A percentile compares a stretch with the other conserved stretches of the same genome.
phyloP scores from a whole-genome alignment of 345 rosid genomes.

The Boechera stricta region DNA sequence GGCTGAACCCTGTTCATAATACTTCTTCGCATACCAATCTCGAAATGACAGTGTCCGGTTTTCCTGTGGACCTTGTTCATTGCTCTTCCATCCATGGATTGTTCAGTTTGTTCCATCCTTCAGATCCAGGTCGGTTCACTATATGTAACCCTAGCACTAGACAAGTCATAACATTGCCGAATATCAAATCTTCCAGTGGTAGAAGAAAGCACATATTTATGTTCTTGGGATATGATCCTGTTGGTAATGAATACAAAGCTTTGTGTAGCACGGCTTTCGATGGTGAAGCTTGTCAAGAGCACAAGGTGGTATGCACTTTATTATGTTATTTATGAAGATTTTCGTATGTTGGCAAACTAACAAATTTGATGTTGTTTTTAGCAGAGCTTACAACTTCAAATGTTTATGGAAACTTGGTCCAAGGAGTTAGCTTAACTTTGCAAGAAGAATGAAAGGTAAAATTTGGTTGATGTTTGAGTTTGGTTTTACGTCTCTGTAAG shows the following conservation, averaged over 20 bases:
- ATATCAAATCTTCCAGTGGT: not conserved
- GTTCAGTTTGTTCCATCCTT: not conserved
- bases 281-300: not conserved
- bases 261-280: not conserved
- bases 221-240: constrained; percentile 25
- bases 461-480: no score
- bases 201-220: not conserved
- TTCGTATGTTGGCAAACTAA: no score
- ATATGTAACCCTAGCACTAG: constrained; percentile 26
- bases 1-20: not conserved
- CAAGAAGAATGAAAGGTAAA: no score
- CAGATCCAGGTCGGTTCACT: constrained; percentile 12
- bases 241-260: constrained; percentile 17
- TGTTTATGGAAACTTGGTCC: no score
- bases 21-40: constrained; percentile 2
- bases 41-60: not conserved
- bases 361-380: no score
- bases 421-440: no score
- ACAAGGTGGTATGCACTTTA: not conserved
- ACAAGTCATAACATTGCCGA: constrained; percentile 7
- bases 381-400: no score
- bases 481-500: no score
- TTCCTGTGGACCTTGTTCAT: not conserved
- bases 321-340: no score
- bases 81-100: constrained; percentile 16